These are phyloP conservation scores for Hericium erinaceus DNA, from an alignment of 768 basidiomycete genomes.

Conservation along the genomic window DNA sequence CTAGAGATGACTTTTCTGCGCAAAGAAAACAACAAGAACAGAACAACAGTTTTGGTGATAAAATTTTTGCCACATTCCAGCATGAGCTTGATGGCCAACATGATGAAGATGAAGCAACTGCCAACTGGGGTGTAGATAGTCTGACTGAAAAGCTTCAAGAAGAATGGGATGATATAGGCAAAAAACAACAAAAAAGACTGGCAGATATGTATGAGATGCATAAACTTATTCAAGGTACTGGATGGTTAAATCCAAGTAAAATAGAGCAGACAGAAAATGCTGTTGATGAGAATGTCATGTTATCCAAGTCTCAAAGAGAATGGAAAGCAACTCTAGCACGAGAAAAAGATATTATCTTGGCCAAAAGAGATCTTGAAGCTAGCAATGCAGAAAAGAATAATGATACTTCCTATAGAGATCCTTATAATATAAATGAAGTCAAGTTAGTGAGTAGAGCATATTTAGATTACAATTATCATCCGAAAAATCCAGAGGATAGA, in stretches of 20 bases:
- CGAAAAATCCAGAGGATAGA: neutral
- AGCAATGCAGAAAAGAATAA: neutral
- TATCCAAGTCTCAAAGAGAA: neutral
- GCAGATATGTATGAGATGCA: neutral
- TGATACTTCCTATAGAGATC: neutral
- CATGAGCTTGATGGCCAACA: neutral
- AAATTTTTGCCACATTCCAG: neutral
- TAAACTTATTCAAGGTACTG: neutral
- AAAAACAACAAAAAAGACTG: neutral
- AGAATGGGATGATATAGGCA: neutral
- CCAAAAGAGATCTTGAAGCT: neutral
- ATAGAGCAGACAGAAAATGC: neutral
- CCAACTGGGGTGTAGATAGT: neutral
- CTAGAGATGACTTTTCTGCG: constrained; percentile 23
- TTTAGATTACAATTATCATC: neutral
- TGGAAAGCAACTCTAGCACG: neutral
- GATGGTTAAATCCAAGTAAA: neutral
- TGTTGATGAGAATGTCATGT: neutral
- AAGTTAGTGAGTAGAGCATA: neutral
- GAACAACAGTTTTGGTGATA: neutral
- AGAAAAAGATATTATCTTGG: neutral
- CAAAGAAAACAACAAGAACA: constrained; percentile 4
- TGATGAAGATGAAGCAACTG: neutral
- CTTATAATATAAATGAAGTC: neutral
- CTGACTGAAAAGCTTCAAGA: neutral